A percentile compares a stretch with the other conserved stretches of the same genome.
phyloP scores from a whole-genome alignment of 176 grass and related monocot genomes.

The Coix lacrymajobi region DNA sequence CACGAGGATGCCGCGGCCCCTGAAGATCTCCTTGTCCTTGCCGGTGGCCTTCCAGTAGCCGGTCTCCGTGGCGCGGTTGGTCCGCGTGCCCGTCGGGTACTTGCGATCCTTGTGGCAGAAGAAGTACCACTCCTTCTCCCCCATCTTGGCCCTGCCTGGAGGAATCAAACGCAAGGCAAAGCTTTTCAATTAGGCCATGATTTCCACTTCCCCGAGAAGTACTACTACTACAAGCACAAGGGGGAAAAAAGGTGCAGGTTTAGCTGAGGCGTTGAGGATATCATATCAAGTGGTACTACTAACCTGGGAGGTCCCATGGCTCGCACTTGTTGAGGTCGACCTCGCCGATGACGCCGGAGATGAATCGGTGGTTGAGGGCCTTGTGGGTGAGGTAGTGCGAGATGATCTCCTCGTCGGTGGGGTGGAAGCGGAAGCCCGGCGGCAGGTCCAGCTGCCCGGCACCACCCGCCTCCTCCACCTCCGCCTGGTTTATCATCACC shows the following conservation, averaged over 20 bases:
- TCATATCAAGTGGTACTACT: neutral
- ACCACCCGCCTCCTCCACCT: conserved; percentile 33
- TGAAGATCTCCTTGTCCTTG: conserved; percentile 94
- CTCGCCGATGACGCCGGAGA: conserved; percentile 71
- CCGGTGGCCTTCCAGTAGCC: conserved; percentile 99
- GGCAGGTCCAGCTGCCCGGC: conserved; percentile 59
- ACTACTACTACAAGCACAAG: neutral
- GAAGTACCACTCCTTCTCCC: conserved; percentile 95
- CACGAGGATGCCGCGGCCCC: conserved; percentile 52
- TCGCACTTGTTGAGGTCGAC: conserved; percentile 97
- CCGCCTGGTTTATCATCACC: conserved; percentile 50
- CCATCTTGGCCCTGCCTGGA: conserved; percentile 76
- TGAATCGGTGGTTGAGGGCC: conserved; percentile 43
- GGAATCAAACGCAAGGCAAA: neutral
- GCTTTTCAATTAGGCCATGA: neutral
- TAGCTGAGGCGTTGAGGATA: neutral
- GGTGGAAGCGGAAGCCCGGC: conserved; percentile 95
- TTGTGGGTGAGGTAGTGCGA: conserved; percentile 82
- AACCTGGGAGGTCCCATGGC: conserved; percentile 92
- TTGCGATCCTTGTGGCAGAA: conserved; percentile 95
- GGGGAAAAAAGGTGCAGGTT: neutral
- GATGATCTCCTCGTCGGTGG: conserved; percentile 93
- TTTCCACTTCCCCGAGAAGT: neutral
- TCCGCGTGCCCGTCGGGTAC: conserved; percentile 89
- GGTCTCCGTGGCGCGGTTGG: conserved; percentile 80